phyloP scores from a whole-genome alignment of 768 basidiomycete species.

The Asterophora parasitica region DNA sequence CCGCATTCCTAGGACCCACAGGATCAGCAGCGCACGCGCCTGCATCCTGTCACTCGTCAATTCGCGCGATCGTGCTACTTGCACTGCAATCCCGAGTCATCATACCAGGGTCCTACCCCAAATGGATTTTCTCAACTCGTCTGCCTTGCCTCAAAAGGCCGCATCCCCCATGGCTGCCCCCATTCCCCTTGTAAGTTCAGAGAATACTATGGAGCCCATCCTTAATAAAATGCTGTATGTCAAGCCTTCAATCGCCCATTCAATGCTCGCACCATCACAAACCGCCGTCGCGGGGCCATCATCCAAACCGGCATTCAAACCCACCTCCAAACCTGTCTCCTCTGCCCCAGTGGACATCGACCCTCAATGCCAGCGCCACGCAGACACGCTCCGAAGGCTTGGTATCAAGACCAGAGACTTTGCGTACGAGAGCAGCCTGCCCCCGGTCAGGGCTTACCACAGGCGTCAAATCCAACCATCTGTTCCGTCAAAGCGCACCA shows the following conservation, averaged over 20 bases:
- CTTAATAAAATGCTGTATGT: slow-evolving; percentile 20
- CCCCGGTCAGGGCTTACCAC: slow-evolving; percentile 50
- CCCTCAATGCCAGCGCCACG: slow-evolving; percentile 15
- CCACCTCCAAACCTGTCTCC: slow-evolving; percentile 16
- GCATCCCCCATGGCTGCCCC: slow-evolving; percentile 13
- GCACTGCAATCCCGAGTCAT: slow-evolving; percentile 11
- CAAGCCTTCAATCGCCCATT: slow-evolving; percentile 13
- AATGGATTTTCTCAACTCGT: slow-evolving; percentile 10
- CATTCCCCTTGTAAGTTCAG: slow-evolving; percentile 31
- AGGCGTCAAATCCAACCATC: slow-evolving; percentile 41
- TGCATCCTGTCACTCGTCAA: not conserved
- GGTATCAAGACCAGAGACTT: slow-evolving; percentile 57
- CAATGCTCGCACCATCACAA: slow-evolving; percentile 1
- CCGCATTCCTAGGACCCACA: not conserved
- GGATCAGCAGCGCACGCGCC: not conserved
- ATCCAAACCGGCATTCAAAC: slow-evolving; percentile 15
- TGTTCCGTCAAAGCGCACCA: slow-evolving; percentile 26
- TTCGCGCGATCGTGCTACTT: slow-evolving; percentile 7
- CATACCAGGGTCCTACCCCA: slow-evolving; percentile 12
- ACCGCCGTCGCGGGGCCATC: slow-evolving; percentile 6
- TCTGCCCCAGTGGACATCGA: slow-evolving; percentile 22
- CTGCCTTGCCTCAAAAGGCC: slow-evolving; percentile 15
- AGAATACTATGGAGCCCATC: slow-evolving; percentile 25
- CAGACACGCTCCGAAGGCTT: slow-evolving; percentile 21
- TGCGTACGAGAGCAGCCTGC: slow-evolving; percentile 63